Evolutionary conservation across 257 asterid genomes (phyloP), one percentile per base, ranked within the genome.

Genomic region (Nemophila menziesii): DNA sequence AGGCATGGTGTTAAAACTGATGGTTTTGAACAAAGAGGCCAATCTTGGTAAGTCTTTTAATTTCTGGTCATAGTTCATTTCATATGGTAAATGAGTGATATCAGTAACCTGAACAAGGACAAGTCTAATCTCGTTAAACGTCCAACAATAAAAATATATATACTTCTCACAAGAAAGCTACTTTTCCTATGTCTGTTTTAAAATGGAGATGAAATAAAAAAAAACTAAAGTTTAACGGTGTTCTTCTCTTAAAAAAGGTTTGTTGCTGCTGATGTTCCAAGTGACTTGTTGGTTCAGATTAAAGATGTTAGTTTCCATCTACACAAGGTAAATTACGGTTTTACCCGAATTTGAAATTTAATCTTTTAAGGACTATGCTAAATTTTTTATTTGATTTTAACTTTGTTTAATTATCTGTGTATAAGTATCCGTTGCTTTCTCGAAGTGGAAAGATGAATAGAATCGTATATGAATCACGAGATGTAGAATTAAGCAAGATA

Each of bases 21-120:
- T 55, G 82, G 90, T 8, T 87, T 87, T 52, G 97, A 83, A 68
- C 93, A 67, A 60, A 67, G 75, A 71, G 97, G 97, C 49, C 82
- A 69, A 5, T 87, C 95, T 40, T 87, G 97, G 95, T 87, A 65
- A 36, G 75, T 43, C 4, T 27, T 3, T 44, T 34, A 8, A 26
- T 57, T 47, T 15, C 15, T 36, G 40, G 8, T 1, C 9, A 37
- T 13, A 11, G 18, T 37, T 29, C 36, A 29, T 29, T 2, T 29
- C 7, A 29, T 7, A 10, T 4, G 33, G 33, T 24, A 24, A 24
- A 24, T 4, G 4, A 24, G 33, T 24, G 6, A 9, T 4, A 9
- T 24, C n/a, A 24, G 9, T 24, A 24, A 24, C 33, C 33, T 24
- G 33, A 4, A 4, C 6, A 4, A 24, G 9, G 4, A 4, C 4